Evolutionary conservation across 2,329 filamentous ascomycete species (phyloP), one percentile per base, ranked within the genome.

Genomic region (Tolypocladium sp.): DNA sequence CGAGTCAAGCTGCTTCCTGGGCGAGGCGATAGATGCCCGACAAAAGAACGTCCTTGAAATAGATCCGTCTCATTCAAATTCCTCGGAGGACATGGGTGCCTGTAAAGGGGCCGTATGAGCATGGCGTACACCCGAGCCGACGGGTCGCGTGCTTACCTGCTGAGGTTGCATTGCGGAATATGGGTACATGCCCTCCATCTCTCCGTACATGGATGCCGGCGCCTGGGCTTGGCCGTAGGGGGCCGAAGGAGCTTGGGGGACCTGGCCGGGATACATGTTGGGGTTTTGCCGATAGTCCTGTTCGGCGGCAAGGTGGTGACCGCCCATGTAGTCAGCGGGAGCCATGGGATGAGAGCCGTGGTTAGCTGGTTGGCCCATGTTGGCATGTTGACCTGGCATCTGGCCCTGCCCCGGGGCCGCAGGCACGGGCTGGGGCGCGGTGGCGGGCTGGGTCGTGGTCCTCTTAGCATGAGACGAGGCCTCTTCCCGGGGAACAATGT

Each of bases 401-500:
- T 76, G 80, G 59, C 73, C 70, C 67, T 81, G 82, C 63, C 75
- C 74, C 62, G 79, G 73, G 65, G 80, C 71, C 68, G 82, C 68
- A 70, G 82, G 68, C 62, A 80, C 73, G 68, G 77, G 69, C 58
- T 76, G 76, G 17, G 73, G 68, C 22, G 74, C 70, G 40, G 73
- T 65, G 33, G 69, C 73, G 41, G 80, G 73, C 62, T 85, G 80
- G 9, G 82, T 78, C 51, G 80, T 78, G 51, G 86, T 81, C 64
- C 92, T 82, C 78, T 96, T 97, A 46, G 92, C 85, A 71, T 92
- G 91, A 27, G 89, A 86, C 12, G 90, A 83, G 41, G 93, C 92
- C 74, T 99, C 94, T 73, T 99, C 94, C 57, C 94, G 88, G 4
- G 94, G 94, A 7, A 99, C 94, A 62, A 99, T 99, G 71, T 99